Evolutionary conservation across 768 basidiomycete species (phyloP).

Genomic region (Termitomyces sp.): DNA sequence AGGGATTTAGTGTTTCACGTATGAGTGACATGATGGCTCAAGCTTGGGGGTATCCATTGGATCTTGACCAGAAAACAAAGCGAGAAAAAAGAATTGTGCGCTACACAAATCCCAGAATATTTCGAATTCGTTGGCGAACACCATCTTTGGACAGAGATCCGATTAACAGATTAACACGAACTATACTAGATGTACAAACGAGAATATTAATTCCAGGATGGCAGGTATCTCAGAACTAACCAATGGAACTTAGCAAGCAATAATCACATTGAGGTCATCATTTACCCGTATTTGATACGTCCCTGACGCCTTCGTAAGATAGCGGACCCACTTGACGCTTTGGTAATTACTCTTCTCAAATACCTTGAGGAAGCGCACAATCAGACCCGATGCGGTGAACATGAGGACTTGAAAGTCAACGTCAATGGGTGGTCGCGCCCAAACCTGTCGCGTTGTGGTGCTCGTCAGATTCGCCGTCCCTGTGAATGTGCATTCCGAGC

Average conservation of each 20-base stretch:
- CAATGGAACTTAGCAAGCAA: neutral
- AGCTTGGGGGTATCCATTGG: no score
- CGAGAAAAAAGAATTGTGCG: neutral
- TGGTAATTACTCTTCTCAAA: conserved; percentile 95
- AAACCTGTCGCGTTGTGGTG: conserved; percentile 90
- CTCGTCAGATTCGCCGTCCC: conserved; percentile 80
- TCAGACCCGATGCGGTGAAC: conserved; percentile 95
- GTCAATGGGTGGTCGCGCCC: conserved; percentile 97
- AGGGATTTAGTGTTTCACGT: no score
- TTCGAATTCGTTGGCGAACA: neutral
- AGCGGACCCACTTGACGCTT: conserved; percentile 94
- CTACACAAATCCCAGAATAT: neutral
- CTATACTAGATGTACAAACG: neutral
- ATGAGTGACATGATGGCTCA: neutral
- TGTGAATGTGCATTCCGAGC: conserved; percentile 81
- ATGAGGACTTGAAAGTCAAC: conserved; percentile 99
- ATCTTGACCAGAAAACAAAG: no score
- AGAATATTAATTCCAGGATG: no score
- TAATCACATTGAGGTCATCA: conserved; percentile 7
- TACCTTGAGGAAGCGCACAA: conserved; percentile 96
- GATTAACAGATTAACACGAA: no score
- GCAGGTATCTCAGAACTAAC: conserved; percentile 3
- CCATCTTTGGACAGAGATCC: neutral
- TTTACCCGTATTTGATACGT: conserved; percentile 91
- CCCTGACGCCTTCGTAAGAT: conserved; percentile 91